phyloP scores from a whole-genome alignment of 768 basidiomycete species.

The Cystobasidium onofrii region DNA sequence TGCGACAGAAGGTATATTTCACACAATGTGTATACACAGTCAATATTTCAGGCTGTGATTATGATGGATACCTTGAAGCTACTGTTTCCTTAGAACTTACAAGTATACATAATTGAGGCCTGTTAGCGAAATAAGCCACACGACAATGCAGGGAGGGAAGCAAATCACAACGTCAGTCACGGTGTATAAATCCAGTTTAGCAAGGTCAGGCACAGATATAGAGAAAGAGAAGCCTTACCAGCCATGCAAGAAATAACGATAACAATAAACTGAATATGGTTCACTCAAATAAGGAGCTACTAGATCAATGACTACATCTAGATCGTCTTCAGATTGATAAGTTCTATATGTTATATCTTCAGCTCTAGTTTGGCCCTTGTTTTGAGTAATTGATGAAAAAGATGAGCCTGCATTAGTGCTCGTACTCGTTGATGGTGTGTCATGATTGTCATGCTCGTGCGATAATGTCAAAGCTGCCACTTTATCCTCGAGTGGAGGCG shows the following conservation, averaged over 20 bases:
- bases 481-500: background rate
- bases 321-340: slow-evolving; percentile 36
- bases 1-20: no score
- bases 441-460: background rate
- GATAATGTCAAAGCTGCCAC: background rate
- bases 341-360: slow-evolving; percentile 22
- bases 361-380: background rate
- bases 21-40: no score
- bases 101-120: slow-evolving; percentile 83
- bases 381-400: no score
- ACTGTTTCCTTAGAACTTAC: no score
- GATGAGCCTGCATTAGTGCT: no score
- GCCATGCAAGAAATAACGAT: slow-evolving; percentile 89
- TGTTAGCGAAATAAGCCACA: no score
- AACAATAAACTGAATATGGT: slow-evolving; percentile 79
- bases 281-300: slow-evolving; percentile 88
- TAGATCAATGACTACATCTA: slow-evolving; percentile 69
- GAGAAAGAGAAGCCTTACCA: slow-evolving; percentile 58
- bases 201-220: background rate
- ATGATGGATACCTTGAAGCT: no score
- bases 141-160: no score
- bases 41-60: no score
- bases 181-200: no score
- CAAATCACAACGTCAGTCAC: background rate
- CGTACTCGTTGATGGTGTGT: background rate